A percentile compares a stretch with the other conserved stretches of the same genome.
phyloP scores from a whole-genome alignment of 495 filamentous ascomycete species.

The Aspergillus coremiiformis region DNA sequence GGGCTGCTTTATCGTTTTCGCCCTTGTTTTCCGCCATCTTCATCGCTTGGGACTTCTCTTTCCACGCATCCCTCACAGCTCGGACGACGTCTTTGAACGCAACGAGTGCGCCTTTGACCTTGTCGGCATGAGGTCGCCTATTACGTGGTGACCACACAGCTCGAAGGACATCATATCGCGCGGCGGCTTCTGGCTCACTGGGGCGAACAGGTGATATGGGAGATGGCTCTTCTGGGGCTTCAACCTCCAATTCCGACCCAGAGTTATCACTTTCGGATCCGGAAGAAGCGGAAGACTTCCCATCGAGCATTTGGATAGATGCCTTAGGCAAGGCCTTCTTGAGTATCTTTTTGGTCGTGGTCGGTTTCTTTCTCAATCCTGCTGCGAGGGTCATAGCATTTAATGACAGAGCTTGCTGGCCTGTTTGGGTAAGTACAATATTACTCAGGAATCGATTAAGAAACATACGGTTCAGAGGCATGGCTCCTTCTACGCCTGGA shows the following conservation, averaged over 20 bases:
- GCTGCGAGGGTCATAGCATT: background rate
- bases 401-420: slow-evolving; percentile 1
- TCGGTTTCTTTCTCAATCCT: slow-evolving; percentile 9
- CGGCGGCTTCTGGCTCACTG: slow-evolving; percentile 45
- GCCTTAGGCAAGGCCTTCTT: slow-evolving; percentile 23
- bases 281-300: slow-evolving; percentile 26
- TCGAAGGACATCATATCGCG: slow-evolving; percentile 55
- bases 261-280: slow-evolving; percentile 46
- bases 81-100: slow-evolving; percentile 58
- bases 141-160: slow-evolving; percentile 59
- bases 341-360: slow-evolving; percentile 10
- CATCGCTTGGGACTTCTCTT: slow-evolving; percentile 49
- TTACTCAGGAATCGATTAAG: background rate
- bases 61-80: slow-evolving; percentile 55
- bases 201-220: slow-evolving; percentile 47
- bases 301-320: slow-evolving; percentile 21
- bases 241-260: slow-evolving; percentile 43
- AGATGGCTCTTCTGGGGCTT: slow-evolving; percentile 40
- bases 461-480: slow-evolving; percentile 13
- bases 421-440: slow-evolving; percentile 4
- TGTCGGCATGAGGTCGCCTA: slow-evolving; percentile 33
- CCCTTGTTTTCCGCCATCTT: slow-evolving; percentile 50
- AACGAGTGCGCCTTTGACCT: slow-evolving; percentile 45
- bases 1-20: slow-evolving; percentile 32
- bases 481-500: background rate